Evolutionary conservation across 106 monocot genomes (phyloP), one percentile per base, ranked within the genome.

Genomic region (Phalaenopsis aphrodite): DNA sequence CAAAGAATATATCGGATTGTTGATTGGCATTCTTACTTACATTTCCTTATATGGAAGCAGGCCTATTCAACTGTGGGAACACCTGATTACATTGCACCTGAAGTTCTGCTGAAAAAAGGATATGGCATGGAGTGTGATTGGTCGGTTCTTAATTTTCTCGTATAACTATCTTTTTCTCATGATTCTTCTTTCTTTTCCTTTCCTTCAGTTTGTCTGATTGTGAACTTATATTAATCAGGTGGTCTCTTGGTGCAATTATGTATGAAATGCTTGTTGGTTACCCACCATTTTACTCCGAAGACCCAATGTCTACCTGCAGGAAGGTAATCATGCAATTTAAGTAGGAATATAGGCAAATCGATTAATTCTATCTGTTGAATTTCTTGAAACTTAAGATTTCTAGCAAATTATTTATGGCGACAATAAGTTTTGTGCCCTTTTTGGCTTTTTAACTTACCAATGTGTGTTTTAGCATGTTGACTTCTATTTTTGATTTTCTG

Each of bases 61-160:
- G 82, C 77, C 19, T 77, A 82, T 56, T 82, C 82, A 46, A 82
- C 77, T 68, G 77, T 82, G 38, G 82, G 77, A 37, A 82, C 82
- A 61, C 82, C 82, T 77, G 82, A 82, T 77, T 77, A 82, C 73
- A 82, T 82, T 82, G 82, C 82, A 66, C 77, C 82, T 39, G 82
- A 82, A 81, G 81, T 81, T 81, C 58, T 81, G 64, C 57, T 81
- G 58, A 81, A 81, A 42, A 81, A 81, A 75, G 77, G 82, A 75
- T 82, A 82, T 64, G 82, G 82, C 36, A 77, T 82, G 82, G 82
- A 82, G 66, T 82, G 82, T 77, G 82, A 82, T 77, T 77, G 82
- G 82, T 77, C 36, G 47, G 75, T 77, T 42, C 11, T 76, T 49
- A 24, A 76, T 76, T 48, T 49, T 9, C 46, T 49, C 42, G 36